These are phyloP conservation scores for Colletotrichum orbiculare DNA, from an alignment of 2,329 filamentous ascomycete genomes.

Conservation along the genomic window DNA sequence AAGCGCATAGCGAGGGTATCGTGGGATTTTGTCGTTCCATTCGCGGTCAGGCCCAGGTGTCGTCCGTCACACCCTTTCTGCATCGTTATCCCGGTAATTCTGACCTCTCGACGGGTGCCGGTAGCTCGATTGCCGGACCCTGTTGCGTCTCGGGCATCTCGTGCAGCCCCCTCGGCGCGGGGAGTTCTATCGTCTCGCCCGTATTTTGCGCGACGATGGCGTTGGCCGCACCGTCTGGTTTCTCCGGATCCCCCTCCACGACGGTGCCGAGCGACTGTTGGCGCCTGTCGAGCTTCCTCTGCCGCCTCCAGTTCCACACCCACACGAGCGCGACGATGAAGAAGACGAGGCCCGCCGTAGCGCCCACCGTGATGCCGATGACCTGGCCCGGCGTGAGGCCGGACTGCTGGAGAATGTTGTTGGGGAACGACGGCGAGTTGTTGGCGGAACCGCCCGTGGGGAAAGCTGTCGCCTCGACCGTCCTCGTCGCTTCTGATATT, in stretches of 20 bases:
- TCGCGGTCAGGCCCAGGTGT: conserved; percentile 14
- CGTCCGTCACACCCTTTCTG: neutral
- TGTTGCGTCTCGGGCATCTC: conserved; percentile 34
- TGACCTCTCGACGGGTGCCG: conserved; percentile 30
- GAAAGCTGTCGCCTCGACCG: conserved; percentile 16
- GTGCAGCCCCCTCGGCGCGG: conserved; percentile 26
- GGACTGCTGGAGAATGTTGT: conserved; percentile 35
- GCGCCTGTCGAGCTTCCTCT: conserved; percentile 13
- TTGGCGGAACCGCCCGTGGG: neutral
- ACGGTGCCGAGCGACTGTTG: conserved; percentile 24
- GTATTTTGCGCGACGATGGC: conserved; percentile 11
- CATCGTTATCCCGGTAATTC: conserved; percentile 24
- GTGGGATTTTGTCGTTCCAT: conserved; percentile 19
- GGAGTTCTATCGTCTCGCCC: conserved; percentile 22
- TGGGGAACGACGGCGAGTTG: conserved; percentile 19
- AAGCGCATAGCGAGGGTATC: conserved; percentile 36
- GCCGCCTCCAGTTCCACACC: conserved; percentile 32
- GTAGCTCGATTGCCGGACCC: conserved; percentile 23
- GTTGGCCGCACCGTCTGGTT: conserved; percentile 14
- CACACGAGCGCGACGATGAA: conserved; percentile 32
- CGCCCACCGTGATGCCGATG: conserved; percentile 33
- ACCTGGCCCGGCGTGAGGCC: conserved; percentile 31
- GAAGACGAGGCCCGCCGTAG: conserved; percentile 31
- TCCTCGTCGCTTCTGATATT: conserved; percentile 18
- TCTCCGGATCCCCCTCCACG: conserved; percentile 28